phyloP scores from a whole-genome alignment of 345 rosid species.

The Dipteronia dyeriana region DNA sequence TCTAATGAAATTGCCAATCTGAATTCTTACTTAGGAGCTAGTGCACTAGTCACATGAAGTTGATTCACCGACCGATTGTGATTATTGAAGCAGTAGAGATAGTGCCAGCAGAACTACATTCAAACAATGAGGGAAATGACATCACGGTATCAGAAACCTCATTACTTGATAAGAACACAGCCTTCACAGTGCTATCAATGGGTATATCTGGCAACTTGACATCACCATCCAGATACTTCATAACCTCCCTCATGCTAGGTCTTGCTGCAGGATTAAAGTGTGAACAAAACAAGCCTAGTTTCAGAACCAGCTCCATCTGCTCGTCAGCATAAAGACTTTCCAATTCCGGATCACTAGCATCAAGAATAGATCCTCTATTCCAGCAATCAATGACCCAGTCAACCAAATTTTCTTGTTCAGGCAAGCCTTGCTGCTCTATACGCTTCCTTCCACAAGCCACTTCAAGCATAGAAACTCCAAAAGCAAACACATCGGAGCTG shows the following conservation, averaged over 20 bases:
- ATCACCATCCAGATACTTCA: slow-evolving; percentile 40
- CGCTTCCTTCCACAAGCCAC: slow-evolving; percentile 44
- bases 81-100: slow-evolving; percentile 29
- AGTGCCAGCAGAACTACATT: neutral
- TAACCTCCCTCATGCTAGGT: slow-evolving; percentile 24
- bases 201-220: slow-evolving; percentile 20
- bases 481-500: slow-evolving; percentile 42
- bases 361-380: slow-evolving; percentile 31
- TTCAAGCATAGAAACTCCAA: slow-evolving; percentile 45
- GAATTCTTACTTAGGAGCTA: neutral
- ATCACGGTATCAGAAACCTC: too few species aligned
- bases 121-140: too few species aligned
- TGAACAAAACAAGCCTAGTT: slow-evolving; percentile 28
- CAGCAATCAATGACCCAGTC: slow-evolving; percentile 34
- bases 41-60: too few species aligned
- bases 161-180: too few species aligned
- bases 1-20: neutral
- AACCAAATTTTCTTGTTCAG: slow-evolving; percentile 28
- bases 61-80: slow-evolving; percentile 23
- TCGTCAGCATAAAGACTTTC: neutral
- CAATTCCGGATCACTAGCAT: slow-evolving; percentile 27
- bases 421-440: slow-evolving; percentile 17
- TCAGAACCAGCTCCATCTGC: slow-evolving; percentile 25
- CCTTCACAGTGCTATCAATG: too few species aligned
- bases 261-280: slow-evolving; percentile 10